Conservation (phyloP, 805 yeast genomes). For the Yamadazyma akitaensis region DNA sequence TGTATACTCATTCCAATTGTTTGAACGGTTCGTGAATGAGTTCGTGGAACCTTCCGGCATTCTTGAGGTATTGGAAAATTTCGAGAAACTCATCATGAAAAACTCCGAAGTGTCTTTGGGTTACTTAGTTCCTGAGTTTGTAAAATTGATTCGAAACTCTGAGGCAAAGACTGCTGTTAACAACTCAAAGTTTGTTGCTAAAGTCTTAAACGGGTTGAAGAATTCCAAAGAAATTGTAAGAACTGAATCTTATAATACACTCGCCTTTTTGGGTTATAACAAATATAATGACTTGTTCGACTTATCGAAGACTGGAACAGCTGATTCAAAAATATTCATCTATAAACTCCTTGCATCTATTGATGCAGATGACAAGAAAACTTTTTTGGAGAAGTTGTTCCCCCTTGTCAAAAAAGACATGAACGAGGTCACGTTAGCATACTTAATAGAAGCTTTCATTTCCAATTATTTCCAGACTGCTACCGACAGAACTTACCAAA, state of each 20-base stretch:
- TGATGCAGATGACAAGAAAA: constrained; percentile 23
- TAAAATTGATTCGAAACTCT: constrained; percentile 19
- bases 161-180: constrained; percentile 15
- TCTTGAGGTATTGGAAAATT: constrained; percentile 1
- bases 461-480: constrained; percentile 36
- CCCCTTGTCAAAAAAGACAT: constrained; percentile 68
- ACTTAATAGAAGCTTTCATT: constrained; percentile 49
- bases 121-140: constrained; percentile 50
- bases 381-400: constrained; percentile 42
- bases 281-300: constrained; percentile 38
- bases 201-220: constrained; percentile 43
- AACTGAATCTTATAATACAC: constrained; percentile 37
- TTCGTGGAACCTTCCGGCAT: constrained; percentile 23
- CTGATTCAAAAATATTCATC: constrained; percentile 62
- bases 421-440: constrained; percentile 60
- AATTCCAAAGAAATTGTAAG: constrained; percentile 71
- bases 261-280: constrained; percentile 16
- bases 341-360: constrained; percentile 40
- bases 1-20: constrained; percentile 27
- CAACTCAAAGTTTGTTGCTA: constrained; percentile 28
- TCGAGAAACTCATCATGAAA: constrained; percentile 14
- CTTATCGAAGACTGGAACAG: constrained; percentile 52
- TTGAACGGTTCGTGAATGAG: constrained; percentile 45
- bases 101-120: constrained; percentile 43
- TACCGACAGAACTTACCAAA: constrained; percentile 14